A percentile compares a stretch with the other conserved stretches of the same genome.
Conservation (phyloP, 106 monocot species). For the Iris macrosiphon region DNA sequence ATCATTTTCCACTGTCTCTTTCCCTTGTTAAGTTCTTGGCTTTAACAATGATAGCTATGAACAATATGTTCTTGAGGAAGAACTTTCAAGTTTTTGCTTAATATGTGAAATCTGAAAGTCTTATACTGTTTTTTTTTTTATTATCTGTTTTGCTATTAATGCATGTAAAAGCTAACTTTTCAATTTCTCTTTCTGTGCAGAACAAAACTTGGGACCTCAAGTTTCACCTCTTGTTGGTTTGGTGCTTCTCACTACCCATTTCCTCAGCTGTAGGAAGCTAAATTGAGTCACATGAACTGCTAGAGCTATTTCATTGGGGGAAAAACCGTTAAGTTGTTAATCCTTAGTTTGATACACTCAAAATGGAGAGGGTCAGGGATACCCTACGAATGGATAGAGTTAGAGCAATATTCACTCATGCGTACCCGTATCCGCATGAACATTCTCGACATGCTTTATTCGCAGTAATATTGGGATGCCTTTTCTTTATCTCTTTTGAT, state of each 20-base stretch:
- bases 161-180: too few relatives aligned
- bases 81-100: too few relatives aligned
- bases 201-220: too few relatives aligned
- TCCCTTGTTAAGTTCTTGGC: too few relatives aligned
- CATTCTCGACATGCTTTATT: conserved; percentile 88
- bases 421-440: conserved; percentile 92
- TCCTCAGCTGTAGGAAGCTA: not conserved
- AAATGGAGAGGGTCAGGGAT: too few relatives aligned
- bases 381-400: conserved; percentile 78
- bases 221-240: not conserved
- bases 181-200: not conserved
- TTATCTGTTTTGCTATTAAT: too few relatives aligned
- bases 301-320: conserved; percentile 26
- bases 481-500: conserved; percentile 98
- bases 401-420: conserved; percentile 81
- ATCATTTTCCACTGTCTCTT: too few relatives aligned
- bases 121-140: too few relatives aligned
- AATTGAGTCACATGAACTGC: not conserved
- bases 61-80: too few relatives aligned
- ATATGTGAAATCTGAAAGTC: too few relatives aligned
- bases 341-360: conserved; percentile 63
- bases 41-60: too few relatives aligned
- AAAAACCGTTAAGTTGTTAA: conserved; percentile 36
- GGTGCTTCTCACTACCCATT: not conserved
- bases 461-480: conserved; percentile 76